Evolutionary conservation across 257 asterid genomes (phyloP), one percentile per base, ranked within the genome.

Genomic region (Jacaranda mimosifolia): DNA sequence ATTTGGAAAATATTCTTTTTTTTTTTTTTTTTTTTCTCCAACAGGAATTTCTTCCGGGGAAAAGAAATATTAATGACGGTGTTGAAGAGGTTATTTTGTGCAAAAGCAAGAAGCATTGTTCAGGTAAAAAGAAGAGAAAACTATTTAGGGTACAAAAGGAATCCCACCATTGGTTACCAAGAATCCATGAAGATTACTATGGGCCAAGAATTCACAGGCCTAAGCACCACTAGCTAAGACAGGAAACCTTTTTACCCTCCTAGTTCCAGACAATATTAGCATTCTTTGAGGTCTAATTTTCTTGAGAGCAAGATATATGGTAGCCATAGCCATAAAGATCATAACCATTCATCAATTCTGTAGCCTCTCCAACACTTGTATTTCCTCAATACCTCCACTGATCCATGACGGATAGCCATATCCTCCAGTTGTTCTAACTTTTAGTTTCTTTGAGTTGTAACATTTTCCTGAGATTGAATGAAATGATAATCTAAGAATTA

Each of bases 101-200:
- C 81, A 72, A 74, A 52, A 82, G 78, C 46, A 75, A 57, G 26
- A 75, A 57, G 26, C 75, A 42, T 11, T 52, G 83, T 60, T 83
- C 90, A 88, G 94, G 96, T 92, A 90, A 82, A 80, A 72, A 71
- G 86, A 85, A 83, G 82, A 85, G 88, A 82, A 81, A 77, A 79
- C 66, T 85, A 70, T 72, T 82, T 83, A 89, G 81, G 59, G 66
- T 58, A 51, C 70, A 74, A 83, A 86, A 85, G 84, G 87, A 76
- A 80, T 6, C 84, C 48, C 94, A 89, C 77, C 91, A 87, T 40
- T 81, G 87, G 95, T 75, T 91, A 84, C 98, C 98, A 85, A 89
- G 87, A 79, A 78, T 93, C 81, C 96, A 91, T 80, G 98, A 93
- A 89, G 98, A 93, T 69, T 93, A 93, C 75, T 93, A 86, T 67